A percentile compares a stretch with the other conserved stretches of the same genome.
phyloP scores from a whole-genome alignment of 83 land plant genomes.

The Isoetes engelmannii region DNA sequence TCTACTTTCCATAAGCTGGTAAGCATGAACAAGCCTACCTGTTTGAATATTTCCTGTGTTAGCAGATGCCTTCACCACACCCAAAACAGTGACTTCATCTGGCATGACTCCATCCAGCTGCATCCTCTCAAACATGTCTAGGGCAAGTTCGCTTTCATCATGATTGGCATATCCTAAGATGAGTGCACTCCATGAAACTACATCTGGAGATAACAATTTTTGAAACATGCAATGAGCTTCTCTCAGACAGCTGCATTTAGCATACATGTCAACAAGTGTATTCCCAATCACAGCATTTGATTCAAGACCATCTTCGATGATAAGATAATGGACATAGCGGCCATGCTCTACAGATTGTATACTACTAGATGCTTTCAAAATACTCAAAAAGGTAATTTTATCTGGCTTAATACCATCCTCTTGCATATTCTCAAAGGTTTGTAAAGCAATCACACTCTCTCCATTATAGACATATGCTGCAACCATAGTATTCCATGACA shows the following conservation, averaged over 20 bases:
- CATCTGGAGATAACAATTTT: not conserved
- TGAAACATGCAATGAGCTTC: not conserved
- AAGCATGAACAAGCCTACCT: conserved; percentile 5
- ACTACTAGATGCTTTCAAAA: conserved; percentile 6
- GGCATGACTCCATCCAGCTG: not conserved
- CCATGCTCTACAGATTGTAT: not conserved
- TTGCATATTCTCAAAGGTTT: not conserved
- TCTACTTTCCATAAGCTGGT: conserved; percentile 12
- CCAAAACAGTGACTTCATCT: not conserved
- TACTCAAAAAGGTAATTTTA: not conserved
- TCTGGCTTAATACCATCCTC: not conserved
- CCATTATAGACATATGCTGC: not conserved
- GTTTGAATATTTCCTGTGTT: not conserved
- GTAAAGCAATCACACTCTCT: not conserved
- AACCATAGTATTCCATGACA: conserved; percentile 6
- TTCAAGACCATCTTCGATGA: conserved; percentile 12
- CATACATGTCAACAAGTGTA: conserved; percentile 11
- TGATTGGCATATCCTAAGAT: not conserved
- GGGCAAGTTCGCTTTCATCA: not conserved
- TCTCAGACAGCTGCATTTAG: not conserved
- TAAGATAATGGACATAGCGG: not conserved
- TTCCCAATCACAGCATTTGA: not conserved
- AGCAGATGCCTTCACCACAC: conserved; percentile 2
- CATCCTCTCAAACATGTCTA: conserved; percentile 4
- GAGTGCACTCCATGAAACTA: not conserved